phyloP scores from a whole-genome alignment of 139 green algal genomes.

The Coelastrella sp. region DNA sequence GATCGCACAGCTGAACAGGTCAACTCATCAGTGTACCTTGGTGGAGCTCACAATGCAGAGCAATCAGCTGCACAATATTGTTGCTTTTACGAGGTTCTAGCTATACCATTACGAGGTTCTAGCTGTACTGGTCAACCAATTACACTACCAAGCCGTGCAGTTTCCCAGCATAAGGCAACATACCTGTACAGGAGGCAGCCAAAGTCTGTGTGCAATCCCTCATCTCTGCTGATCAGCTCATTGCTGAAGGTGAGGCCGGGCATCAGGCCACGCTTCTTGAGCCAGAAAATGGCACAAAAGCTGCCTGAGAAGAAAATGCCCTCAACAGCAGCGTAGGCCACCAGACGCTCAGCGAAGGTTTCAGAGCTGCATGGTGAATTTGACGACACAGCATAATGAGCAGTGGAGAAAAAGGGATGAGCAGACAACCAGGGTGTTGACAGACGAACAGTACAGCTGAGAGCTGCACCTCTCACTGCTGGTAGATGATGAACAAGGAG shows the following conservation, averaged over 20 bases:
- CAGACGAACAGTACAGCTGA: no score
- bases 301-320: slow-evolving; percentile 98
- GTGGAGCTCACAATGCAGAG: no score
- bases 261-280: slow-evolving; percentile 99
- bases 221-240: slow-evolving; percentile 97
- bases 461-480: no score
- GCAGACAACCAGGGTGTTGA: neutral
- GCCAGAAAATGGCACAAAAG: slow-evolving; percentile 99
- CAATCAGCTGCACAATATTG: no score
- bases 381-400: neutral
- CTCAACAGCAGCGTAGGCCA: slow-evolving; percentile 97
- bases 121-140: no score
- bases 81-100: no score
- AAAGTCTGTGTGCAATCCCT: slow-evolving; percentile 99
- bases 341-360: slow-evolving; percentile 91
- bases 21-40: no score
- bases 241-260: slow-evolving; percentile 99
- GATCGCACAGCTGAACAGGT: no score
- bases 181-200: slow-evolving; percentile 94
- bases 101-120: no score
- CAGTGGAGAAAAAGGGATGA: neutral
- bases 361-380: slow-evolving; percentile 3
- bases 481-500: no score
- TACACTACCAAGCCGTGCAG: no score
- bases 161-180: neutral